A percentile compares a stretch with the other conserved stretches of the same genome.
These are phyloP conservation scores for Trypanosomatidae sp. DNA, from an alignment of 208 protist genomes.

Conservation along the genomic window DNA sequence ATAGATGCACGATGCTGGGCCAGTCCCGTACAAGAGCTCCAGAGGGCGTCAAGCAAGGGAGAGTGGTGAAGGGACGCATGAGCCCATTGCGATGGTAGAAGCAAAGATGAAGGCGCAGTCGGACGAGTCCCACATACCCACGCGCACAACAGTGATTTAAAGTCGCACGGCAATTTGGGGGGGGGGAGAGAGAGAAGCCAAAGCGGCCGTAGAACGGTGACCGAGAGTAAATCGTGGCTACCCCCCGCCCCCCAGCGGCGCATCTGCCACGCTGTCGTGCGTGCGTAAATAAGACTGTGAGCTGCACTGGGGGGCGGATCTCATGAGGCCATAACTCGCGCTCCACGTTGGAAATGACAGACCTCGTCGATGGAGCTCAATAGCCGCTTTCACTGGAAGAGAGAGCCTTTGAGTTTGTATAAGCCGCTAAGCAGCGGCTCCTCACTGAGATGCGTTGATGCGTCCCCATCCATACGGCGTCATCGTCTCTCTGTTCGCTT, in stretches of 20 bases:
- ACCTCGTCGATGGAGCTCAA: neutral
- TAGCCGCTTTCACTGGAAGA: neutral
- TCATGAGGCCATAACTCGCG: no score
- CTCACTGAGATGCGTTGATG: neutral
- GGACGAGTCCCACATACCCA: neutral
- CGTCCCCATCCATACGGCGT: neutral
- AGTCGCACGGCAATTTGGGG: neutral
- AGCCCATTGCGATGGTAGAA: neutral
- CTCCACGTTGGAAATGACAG: neutral
- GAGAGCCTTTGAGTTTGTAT: neutral
- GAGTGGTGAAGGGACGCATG: neutral
- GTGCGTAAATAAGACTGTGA: neutral
- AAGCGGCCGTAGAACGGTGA: neutral
- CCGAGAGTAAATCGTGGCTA: neutral
- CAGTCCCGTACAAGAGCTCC: neutral
- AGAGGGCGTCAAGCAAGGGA: neutral
- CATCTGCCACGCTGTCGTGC: neutral
- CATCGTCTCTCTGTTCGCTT: neutral
- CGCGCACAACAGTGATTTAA: neutral
- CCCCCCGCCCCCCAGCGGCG: no score
- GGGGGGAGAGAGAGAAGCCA: neutral
- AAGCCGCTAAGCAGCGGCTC: neutral
- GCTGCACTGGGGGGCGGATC: neutral
- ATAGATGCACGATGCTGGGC: neutral
- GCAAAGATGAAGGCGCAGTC: neutral